Evolutionary conservation across 2,329 filamentous ascomycete genomes (phyloP), one percentile per base, ranked within the genome.

Genomic region (Monosporascus sp.): DNA sequence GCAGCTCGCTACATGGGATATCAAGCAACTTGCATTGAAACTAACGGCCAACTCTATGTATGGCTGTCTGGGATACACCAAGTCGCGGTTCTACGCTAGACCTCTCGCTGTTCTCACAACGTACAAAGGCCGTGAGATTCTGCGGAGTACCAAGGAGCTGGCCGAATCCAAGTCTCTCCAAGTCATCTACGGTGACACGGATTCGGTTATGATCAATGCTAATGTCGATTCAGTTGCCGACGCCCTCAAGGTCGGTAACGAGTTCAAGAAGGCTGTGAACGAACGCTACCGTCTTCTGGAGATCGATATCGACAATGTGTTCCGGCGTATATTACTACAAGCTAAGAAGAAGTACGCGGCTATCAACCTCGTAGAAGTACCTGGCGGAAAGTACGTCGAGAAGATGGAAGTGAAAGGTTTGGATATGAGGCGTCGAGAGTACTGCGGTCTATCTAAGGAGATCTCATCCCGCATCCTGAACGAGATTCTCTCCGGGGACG

Each of bases 21-120:
- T 97, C 67, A 97, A 96, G 74, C 94, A 99, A 72, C 79, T 96
- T 69, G 95, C 94, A 28, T 75, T 99, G 65, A 99, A 99, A 74
- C 83, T 99, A 50, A 99, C 95, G 44, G 94, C 94, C 66, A 99
- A 99, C 75, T 97, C 93, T 60, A 99, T 99, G 95, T 99, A 99
- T 71, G 94, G 94, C 62, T 99, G 94, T 80, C 77, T 99, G 70
- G 94, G 94, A 62, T 99, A 97, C 70, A 93, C 90, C 14, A 96
- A 92, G 68, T 97, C 94, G 53, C 89, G 94, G 49, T 99, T 99
- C 76, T 99, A 99, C 66, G 94, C 94, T 55, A 86, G 94, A 53
- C 94, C 94, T 11, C 79, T 99, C 48, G 94, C 94, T 54, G 91
- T 97, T 73, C 86, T 99, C 69, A 97, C 92, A 3, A 99, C 94